phyloP scores from a whole-genome alignment of 148 eudicot species.

The Rhododendron williamsianum region DNA sequence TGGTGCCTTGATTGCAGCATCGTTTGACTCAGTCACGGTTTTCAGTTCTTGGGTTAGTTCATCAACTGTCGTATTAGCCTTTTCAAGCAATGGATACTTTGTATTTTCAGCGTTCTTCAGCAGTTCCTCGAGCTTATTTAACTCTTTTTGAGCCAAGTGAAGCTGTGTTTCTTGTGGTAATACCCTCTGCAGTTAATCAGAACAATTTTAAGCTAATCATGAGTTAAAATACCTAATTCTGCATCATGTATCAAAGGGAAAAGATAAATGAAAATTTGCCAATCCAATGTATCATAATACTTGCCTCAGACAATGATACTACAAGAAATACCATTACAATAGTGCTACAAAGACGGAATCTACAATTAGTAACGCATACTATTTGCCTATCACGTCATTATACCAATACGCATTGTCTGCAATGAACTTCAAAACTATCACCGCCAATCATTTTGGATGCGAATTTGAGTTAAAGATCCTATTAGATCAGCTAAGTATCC shows the following conservation, averaged over 20 bases:
- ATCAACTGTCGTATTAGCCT: constrained; percentile 55
- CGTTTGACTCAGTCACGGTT: constrained; percentile 47
- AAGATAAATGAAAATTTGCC: too few species aligned
- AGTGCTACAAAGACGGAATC: not conserved
- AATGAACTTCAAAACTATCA: not conserved
- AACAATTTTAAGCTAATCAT: not conserved
- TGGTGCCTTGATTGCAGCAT: constrained; percentile 46
- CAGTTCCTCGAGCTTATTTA: constrained; percentile 59
- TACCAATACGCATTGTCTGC: not conserved
- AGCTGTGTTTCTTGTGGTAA: constrained; percentile 33
- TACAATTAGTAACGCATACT: not conserved
- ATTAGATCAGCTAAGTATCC: not conserved
- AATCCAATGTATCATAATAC: not conserved
- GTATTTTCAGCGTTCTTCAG: constrained; percentile 70
- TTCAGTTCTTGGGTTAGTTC: constrained; percentile 53
- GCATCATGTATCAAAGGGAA: not conserved
- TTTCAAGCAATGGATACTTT: constrained; percentile 72
- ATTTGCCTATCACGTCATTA: not conserved
- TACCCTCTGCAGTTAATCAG: constrained; percentile 47
- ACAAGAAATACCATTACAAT: not conserved
- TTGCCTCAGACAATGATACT: not conserved
- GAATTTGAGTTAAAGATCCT: not conserved
- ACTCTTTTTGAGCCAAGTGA: too few species aligned
- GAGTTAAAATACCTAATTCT: not conserved
- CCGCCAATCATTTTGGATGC: not conserved